A percentile compares a stretch with the other conserved stretches of the same genome.
phyloP scores from a whole-genome alignment of 495 filamentous ascomycete species.

The Aspergillus bridgeri region DNA sequence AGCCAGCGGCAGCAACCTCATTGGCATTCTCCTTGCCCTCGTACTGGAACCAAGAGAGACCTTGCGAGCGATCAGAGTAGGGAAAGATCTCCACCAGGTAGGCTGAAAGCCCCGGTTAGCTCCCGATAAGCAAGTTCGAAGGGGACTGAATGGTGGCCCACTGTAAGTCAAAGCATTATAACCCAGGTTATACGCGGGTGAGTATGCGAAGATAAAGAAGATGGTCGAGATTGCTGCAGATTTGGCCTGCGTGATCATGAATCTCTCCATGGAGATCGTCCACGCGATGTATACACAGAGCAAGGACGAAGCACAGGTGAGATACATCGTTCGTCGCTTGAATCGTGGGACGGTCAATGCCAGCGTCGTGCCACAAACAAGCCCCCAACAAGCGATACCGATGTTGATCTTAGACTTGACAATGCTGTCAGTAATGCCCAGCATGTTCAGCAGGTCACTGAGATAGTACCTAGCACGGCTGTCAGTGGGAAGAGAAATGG shows the following conservation, averaged over 20 bases:
- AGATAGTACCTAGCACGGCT: constrained; percentile 46
- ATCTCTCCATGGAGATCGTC: constrained; percentile 57
- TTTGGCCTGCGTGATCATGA: constrained; percentile 38
- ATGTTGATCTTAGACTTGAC: constrained; percentile 56
- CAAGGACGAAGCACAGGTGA: constrained; percentile 50
- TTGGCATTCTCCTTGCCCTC: constrained; percentile 49
- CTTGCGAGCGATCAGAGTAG: constrained; percentile 56
- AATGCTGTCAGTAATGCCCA: constrained; percentile 48
- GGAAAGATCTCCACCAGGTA: constrained; percentile 66
- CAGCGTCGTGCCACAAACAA: constrained; percentile 49
- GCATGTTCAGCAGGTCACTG: constrained; percentile 46
- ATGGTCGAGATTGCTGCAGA: constrained; percentile 49
- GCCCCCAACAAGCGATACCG: constrained; percentile 54
- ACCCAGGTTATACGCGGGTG: constrained; percentile 64
- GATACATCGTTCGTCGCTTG: constrained; percentile 56
- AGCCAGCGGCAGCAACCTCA: constrained; percentile 43
- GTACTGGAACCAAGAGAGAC: constrained; percentile 62
- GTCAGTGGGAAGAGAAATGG: constrained; percentile 2
- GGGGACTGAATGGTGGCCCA: constrained; percentile 30
- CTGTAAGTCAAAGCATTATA: constrained; percentile 67
- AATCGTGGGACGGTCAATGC: constrained; percentile 52
- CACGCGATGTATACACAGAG: constrained; percentile 55
- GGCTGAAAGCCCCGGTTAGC: constrained; percentile 18
- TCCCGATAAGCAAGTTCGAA: neutral
- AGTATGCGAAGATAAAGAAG: constrained; percentile 63